Conservation (phyloP, 2,329 filamentous ascomycete species). For the Colletotrichum musae region DNA sequence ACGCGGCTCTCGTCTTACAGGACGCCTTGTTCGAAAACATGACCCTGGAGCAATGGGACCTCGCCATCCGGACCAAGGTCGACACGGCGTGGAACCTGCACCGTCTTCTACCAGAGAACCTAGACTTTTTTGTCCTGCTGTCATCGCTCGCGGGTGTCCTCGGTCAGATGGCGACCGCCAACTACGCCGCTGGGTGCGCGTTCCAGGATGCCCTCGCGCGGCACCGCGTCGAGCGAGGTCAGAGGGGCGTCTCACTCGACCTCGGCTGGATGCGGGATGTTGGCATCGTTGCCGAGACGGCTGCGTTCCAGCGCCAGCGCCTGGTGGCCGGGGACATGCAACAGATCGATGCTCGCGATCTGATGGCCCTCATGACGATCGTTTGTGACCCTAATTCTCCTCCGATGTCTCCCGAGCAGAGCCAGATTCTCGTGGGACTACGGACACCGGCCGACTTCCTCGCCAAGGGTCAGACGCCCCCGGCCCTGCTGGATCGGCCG, state of each 20-base stretch:
- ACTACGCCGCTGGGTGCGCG: slow-evolving; percentile 56
- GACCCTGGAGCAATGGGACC: slow-evolving; percentile 50
- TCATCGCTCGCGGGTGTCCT: slow-evolving; percentile 48
- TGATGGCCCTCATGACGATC: slow-evolving; percentile 42
- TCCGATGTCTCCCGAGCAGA: neutral
- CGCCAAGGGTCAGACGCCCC: slow-evolving; percentile 23
- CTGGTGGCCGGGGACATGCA: neutral
- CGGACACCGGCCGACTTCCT: slow-evolving; percentile 43
- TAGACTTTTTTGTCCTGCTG: slow-evolving; percentile 46
- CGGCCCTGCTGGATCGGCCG: slow-evolving; percentile 33
- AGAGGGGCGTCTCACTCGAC: slow-evolving; percentile 14
- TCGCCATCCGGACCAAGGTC: slow-evolving; percentile 1
- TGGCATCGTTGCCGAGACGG: slow-evolving; percentile 4
- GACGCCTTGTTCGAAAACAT: slow-evolving; percentile 50
- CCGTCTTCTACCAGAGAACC: neutral
- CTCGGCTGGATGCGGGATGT: slow-evolving; percentile 24
- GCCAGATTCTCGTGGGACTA: slow-evolving; percentile 42
- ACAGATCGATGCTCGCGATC: slow-evolving; percentile 38
- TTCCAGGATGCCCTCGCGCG: slow-evolving; percentile 47
- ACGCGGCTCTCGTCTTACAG: slow-evolving; percentile 24
- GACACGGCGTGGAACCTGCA: slow-evolving; percentile 14
- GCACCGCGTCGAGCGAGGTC: slow-evolving; percentile 13
- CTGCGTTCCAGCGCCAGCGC: slow-evolving; percentile 1
- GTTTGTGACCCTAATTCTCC: neutral
- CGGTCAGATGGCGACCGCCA: slow-evolving; percentile 54